A percentile compares a stretch with the other conserved stretches of the same genome.
These are phyloP conservation scores for Yarrowia divulgata DNA, from an alignment of 805 yeast genomes.

Conservation along the genomic window DNA sequence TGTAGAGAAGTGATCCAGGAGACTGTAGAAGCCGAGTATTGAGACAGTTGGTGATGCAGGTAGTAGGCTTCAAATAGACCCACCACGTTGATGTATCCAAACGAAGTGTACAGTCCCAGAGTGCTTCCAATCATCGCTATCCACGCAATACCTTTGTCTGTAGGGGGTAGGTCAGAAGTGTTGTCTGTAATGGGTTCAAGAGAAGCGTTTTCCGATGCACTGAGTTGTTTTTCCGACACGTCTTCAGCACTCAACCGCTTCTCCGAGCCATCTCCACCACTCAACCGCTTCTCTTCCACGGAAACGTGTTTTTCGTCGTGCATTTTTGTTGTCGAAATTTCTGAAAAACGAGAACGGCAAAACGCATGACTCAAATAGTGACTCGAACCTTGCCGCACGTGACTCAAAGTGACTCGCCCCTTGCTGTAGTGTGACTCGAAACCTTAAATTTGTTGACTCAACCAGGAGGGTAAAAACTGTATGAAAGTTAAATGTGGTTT, in stretches of 20 bases:
- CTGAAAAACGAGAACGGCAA: not conserved
- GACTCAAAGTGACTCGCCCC: slow-evolving; percentile 26
- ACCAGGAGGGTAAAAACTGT: too few species aligned
- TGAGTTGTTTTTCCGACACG: not conserved
- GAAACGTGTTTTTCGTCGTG: slow-evolving; percentile 8
- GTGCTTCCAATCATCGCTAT: slow-evolving; percentile 31
- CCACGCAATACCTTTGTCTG: slow-evolving; percentile 29
- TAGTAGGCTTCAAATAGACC: slow-evolving; percentile 49
- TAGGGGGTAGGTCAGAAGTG: not conserved
- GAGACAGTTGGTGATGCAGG: slow-evolving; percentile 44
- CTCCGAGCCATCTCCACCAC: too few species aligned
- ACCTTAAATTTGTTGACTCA: not conserved
- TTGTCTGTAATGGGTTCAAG: not conserved
- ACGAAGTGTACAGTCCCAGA: slow-evolving; percentile 24
- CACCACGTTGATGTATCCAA: slow-evolving; percentile 46
- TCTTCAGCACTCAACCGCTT: too few species aligned
- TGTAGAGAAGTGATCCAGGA: slow-evolving; percentile 52
- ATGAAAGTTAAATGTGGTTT: too few species aligned
- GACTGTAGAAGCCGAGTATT: slow-evolving; percentile 47
- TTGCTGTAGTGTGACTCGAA: not conserved
- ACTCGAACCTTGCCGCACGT: slow-evolving; percentile 6
- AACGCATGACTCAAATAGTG: slow-evolving; percentile 18
- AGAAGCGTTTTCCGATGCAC: not conserved
- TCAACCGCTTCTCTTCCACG: not conserved
- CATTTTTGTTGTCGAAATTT: not conserved